Base-by-base conservation (phyloP, 371 early-diverging fungal genomes). In the Saksenaea vasiformis region DNA sequence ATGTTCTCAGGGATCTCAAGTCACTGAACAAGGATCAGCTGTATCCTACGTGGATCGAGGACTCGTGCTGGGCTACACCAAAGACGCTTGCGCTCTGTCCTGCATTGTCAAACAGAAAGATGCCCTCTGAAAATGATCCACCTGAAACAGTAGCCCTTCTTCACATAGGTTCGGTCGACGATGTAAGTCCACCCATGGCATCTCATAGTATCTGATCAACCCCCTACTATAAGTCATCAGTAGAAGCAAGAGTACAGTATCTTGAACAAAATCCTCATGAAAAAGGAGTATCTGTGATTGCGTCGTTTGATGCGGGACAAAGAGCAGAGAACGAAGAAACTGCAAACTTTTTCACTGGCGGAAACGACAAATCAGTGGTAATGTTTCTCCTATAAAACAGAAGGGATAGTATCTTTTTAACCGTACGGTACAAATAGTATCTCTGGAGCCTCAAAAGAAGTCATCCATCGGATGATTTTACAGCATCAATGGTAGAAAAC, bases 281-380 rank as follows among this genome's bases (percentile, higher is more conserved):
- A 13, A 72, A 68, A 53, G 67, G 70, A 3, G 61, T 71, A 0
- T 43, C 66, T 17, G 65, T 60, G 0, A 71, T 79, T 37, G 63
- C 65, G 0, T 56, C 72, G 0, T 27, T 76, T 9, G 61, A 61
- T 15, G 34, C 62, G 24, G 68, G 64, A 17, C 59, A 56, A n/a
- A 47, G 58, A n/a, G 10, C 51, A 15, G 39, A 44, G 4, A 67
- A 61, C 14, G 54, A 24, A 19, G 70, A 70, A 14, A 59, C 39
- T 15, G 57, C 70, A 19, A 72, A 58, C n/a, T 68, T 76, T 60
- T 71, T 79, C 2, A 79, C 77, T 0, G 80, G 75, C 28, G 77
- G 75, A 1, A 64, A 61, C 43, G 80, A 79, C 56, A 70, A 74
- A 35, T 56, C 56, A 34, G 65, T 73, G 58, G 78, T 78, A 73